Evolutionary conservation across 768 basidiomycete genomes (phyloP).

Genomic region (Trametopsis cervina): DNA sequence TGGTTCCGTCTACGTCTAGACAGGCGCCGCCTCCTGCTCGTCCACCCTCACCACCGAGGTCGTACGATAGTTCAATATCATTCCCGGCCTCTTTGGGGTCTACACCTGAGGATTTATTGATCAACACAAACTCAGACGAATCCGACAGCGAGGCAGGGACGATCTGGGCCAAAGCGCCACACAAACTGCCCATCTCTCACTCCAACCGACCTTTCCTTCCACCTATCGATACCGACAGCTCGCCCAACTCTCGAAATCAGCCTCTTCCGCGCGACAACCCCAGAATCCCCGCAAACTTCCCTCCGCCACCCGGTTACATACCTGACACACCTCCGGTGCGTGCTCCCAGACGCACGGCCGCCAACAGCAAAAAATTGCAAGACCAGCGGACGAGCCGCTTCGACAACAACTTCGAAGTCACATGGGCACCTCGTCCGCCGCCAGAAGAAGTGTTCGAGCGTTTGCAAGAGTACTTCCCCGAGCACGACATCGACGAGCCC

Average conservation of each 20-base stretch:
- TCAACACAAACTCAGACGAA: slow-evolving; percentile 28
- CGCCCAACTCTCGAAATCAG: slow-evolving; percentile 10
- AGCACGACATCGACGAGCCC: slow-evolving; percentile 92
- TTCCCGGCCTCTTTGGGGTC: background rate
- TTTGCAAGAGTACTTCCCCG: slow-evolving; percentile 92
- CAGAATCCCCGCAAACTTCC: slow-evolving; percentile 11
- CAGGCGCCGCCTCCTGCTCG: background rate
- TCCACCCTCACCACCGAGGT: background rate
- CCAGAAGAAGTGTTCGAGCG: slow-evolving; percentile 92
- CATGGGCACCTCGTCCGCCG: slow-evolving; percentile 87
- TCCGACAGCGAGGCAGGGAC: slow-evolving; percentile 43
- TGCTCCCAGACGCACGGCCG: slow-evolving; percentile 1
- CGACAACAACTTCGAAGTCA: slow-evolving; percentile 45
- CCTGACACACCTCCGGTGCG: slow-evolving; percentile 18
- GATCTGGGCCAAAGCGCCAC: slow-evolving; percentile 38
- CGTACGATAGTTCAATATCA: background rate
- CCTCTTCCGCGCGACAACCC: slow-evolving; percentile 13
- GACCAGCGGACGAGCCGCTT: slow-evolving; percentile 21
- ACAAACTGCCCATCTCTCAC: slow-evolving; percentile 4
- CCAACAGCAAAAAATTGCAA: slow-evolving; percentile 16
- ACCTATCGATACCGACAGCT: slow-evolving; percentile 21
- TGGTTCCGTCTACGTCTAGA: background rate
- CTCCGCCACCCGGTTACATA: slow-evolving; percentile 15
- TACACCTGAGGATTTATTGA: background rate
- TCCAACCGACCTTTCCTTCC: slow-evolving; percentile 16